A percentile compares a stretch with the other conserved stretches of the same genome.
Evolutionary conservation across 2,329 filamentous ascomycete genomes (phyloP).

Genomic region (Akanthomyces muscarius): DNA sequence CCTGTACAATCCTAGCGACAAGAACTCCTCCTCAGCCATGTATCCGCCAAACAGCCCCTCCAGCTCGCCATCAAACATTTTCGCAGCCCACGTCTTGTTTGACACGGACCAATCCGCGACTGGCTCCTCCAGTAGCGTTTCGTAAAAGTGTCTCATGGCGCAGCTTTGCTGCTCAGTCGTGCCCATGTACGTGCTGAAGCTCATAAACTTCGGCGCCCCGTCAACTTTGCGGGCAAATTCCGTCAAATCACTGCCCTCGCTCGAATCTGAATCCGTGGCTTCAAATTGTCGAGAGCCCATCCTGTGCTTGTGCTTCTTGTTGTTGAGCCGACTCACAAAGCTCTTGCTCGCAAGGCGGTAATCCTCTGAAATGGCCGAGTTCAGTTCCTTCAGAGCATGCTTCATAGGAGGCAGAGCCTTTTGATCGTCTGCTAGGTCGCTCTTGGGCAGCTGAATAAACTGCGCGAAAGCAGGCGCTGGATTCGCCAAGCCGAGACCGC

Average conservation of each 20-base stretch:
- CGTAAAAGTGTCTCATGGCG: conserved; percentile 2
- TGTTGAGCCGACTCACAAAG: conserved; percentile 1
- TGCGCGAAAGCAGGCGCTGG: conserved; percentile 22
- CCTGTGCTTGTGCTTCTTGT: neutral
- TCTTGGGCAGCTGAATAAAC: conserved; percentile 6
- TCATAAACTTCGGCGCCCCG: conserved; percentile 14
- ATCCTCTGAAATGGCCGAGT: neutral
- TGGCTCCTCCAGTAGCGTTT: conserved; percentile 2
- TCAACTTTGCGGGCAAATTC: neutral
- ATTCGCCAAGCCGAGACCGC: conserved; percentile 38
- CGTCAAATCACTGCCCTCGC: neutral
- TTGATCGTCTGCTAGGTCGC: neutral
- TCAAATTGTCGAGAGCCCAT: neutral
- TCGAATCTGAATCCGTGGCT: no score
- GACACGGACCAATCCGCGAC: neutral
- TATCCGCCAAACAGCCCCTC: conserved; percentile 10
- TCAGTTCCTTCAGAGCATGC: neutral
- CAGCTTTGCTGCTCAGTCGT: neutral
- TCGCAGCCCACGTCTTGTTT: conserved; percentile 2
- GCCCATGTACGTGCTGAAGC: conserved; percentile 12
- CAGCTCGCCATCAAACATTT: conserved; percentile 11
- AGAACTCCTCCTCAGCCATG: conserved; percentile 13
- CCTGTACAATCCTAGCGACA: conserved; percentile 11
- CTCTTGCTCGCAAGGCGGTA: conserved; percentile 10
- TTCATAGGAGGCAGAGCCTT: conserved; percentile 5